Evolutionary conservation across 768 basidiomycete genomes (phyloP).

Genomic region (Amanita inopinata): DNA sequence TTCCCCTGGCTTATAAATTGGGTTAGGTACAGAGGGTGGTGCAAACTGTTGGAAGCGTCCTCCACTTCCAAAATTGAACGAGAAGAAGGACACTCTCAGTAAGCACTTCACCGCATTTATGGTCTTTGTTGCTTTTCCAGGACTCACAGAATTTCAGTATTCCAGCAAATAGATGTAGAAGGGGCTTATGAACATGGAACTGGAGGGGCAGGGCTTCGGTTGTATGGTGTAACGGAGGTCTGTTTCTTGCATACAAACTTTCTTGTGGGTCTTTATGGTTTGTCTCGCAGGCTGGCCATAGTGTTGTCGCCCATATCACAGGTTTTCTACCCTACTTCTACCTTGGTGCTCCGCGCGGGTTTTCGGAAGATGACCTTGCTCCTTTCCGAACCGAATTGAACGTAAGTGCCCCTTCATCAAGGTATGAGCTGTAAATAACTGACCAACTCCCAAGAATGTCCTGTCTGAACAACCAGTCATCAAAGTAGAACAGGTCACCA

Average conservation of each 20-base stretch:
- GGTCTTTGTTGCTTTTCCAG: neutral
- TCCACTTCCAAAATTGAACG: constrained; percentile 39
- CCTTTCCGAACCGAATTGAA: constrained; percentile 66
- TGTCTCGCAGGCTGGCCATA: constrained; percentile 61
- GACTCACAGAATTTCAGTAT: constrained; percentile 38
- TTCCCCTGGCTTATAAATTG: neutral
- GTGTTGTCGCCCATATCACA: constrained; percentile 75
- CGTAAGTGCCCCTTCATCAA: too few species aligned
- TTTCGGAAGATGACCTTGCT: constrained; percentile 54
- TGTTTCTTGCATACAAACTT: constrained; percentile 9
- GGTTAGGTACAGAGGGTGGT: constrained; percentile 64
- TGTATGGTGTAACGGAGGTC: constrained; percentile 91
- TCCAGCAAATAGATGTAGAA: constrained; percentile 95
- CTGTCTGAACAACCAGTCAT: constrained; percentile 24
- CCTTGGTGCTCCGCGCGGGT: constrained; percentile 77
- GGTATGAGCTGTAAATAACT: neutral
- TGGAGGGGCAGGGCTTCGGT: constrained; percentile 38
- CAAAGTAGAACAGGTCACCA: constrained; percentile 48
- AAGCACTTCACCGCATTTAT: constrained; percentile 14
- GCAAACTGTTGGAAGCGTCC: constrained; percentile 70
- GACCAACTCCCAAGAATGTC: constrained; percentile 2
- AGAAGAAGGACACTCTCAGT: constrained; percentile 62
- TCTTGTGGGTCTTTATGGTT: neutral
- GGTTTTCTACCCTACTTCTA: constrained; percentile 93
- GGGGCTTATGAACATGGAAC: constrained; percentile 38